These are phyloP conservation scores for Vitis hybrid DNA, from an alignment of 177 flowering plant genomes.

Conservation along the genomic window DNA sequence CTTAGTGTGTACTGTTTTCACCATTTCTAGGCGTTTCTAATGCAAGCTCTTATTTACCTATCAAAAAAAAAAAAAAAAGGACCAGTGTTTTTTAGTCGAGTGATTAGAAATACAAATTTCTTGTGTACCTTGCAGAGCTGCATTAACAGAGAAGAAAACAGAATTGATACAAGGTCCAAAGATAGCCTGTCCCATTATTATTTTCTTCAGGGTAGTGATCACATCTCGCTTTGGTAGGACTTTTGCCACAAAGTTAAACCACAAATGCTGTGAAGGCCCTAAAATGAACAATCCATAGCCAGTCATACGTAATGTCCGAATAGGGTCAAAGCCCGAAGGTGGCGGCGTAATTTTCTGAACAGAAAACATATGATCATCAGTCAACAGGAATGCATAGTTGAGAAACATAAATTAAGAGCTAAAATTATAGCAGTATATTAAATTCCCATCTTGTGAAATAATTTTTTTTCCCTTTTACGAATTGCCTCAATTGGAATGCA, in stretches of 20 bases:
- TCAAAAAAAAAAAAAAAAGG: background rate
- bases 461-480: too few species aligned
- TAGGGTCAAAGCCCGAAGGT: conserved; percentile 31
- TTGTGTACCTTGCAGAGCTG: conserved; percentile 48
- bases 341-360: conserved; percentile 33
- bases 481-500: too few species aligned
- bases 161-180: conserved; percentile 41
- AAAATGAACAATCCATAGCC: conserved; percentile 45
- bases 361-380: background rate
- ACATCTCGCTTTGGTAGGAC: conserved; percentile 45
- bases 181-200: conserved; percentile 45
- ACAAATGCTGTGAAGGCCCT: conserved; percentile 55
- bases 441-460: too few species aligned
- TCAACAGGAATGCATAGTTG: background rate
- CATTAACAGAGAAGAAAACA: conserved; percentile 57
- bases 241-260: conserved; percentile 49
- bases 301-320: conserved; percentile 47
- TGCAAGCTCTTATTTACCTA: background rate
- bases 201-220: conserved; percentile 48
- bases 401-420: background rate
- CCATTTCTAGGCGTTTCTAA: too few species aligned
- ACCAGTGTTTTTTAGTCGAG: background rate
- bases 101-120: background rate
- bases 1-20: too few species aligned
- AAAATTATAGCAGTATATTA: background rate